These are phyloP conservation scores for Silene vulgaris DNA, from an alignment of 179 eudicot species.

Conservation along the genomic window DNA sequence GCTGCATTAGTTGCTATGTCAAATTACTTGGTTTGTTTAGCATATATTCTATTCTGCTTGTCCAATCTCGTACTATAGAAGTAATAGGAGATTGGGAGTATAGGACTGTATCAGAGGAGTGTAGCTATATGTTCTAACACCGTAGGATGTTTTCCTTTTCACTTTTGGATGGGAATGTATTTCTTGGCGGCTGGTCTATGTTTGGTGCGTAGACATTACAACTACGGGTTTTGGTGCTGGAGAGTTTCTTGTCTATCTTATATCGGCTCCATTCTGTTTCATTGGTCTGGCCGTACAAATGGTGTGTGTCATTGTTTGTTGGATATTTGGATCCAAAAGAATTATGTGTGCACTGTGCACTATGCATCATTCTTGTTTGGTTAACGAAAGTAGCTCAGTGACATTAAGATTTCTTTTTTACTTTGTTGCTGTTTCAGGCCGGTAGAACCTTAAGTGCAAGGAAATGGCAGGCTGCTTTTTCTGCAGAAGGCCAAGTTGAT, in stretches of 20 bases:
- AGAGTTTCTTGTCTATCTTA: not conserved
- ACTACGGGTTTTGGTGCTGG: not conserved
- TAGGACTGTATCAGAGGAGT: no score
- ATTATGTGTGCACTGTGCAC: not conserved
- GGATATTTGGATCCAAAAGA: slow-evolving; percentile 7
- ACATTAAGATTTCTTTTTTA: not conserved
- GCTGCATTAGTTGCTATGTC: no score
- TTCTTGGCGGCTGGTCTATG: not conserved
- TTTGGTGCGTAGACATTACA: not conserved
- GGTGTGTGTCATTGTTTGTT: not conserved
- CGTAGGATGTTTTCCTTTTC: no score
- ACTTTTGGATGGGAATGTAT: not conserved
- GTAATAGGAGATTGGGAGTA: no score
- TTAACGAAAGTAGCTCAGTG: not conserved
- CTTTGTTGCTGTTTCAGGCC: slow-evolving; percentile 42
- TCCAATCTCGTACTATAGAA: no score
- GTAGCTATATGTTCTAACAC: no score
- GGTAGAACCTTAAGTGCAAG: slow-evolving; percentile 87
- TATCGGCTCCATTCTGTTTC: not conserved
- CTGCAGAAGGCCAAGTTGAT: slow-evolving; percentile 78
- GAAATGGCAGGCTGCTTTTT: slow-evolving; percentile 87
- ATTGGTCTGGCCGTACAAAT: not conserved
- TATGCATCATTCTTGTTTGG: not conserved
- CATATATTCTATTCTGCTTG: no score
- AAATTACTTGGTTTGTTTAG: no score